Evolutionary conservation across 495 filamentous ascomycete genomes (phyloP), one percentile per base, ranked within the genome.

Genomic region (Annulohypoxylon stygium): DNA sequence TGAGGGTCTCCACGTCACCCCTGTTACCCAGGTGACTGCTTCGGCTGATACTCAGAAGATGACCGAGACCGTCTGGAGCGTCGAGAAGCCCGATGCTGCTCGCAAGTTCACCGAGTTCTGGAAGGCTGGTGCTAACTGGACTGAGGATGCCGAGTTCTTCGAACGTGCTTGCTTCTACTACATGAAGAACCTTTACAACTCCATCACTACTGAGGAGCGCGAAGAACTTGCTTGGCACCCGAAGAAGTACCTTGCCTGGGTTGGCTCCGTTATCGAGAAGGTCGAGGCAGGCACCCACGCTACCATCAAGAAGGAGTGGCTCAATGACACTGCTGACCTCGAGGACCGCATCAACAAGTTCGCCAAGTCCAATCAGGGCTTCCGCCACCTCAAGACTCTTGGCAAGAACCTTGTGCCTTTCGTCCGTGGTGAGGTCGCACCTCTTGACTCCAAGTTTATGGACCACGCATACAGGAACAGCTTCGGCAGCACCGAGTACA

Each of bases 261-360:
- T 66, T 20, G 33, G 16, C 10, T 55, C 48, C 3, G 48, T 66
- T 14, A 48, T 66, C 11, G 50, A 57, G 8, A 10, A 55, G n/a
- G 48, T 61, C 9, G n/a, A 20, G 0, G 62, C 43, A 6, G 69
- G 69, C 20, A 33, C 43, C 10, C 43, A 67, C 25, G 66, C 73
- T 0, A 68, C 83, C 7, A 79, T 83, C 1, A 71, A 67, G 51
- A 30, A 65, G 0, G 78, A 81, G 61, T 86, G 82, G 80, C 37
- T 73, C 10, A 37, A 76, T 18, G 83, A 86, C 60, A 82, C 53
- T 26, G 30, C 26, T 4, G 53, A 57, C n/a, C 53, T 57, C 0
- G 53, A 57, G 16, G 33, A 16, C 1, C 30, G 8, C 26, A 57
- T 57, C 20, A 25, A 33, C n/a, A 57, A 57, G 30, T 57, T 57